A percentile compares a stretch with the other conserved stretches of the same genome.
These are phyloP conservation scores for Ascochyta clinopodiicola DNA, from an alignment of 2,329 filamentous ascomycete genomes.

Conservation along the genomic window DNA sequence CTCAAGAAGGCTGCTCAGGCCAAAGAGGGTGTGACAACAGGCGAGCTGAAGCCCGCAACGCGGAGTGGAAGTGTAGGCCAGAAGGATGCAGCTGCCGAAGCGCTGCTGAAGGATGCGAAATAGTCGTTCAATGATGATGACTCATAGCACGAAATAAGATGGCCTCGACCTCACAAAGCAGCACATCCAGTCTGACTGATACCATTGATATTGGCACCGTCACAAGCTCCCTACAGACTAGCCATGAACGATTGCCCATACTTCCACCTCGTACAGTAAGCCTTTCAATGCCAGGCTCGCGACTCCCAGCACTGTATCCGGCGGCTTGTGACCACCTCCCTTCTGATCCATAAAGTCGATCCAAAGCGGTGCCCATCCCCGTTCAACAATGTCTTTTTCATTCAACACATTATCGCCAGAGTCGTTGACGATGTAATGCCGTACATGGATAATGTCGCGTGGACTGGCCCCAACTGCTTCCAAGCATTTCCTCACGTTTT, in stretches of 20 bases:
- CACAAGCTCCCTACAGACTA: not conserved
- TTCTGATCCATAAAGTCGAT: constrained; percentile 46
- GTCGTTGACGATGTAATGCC: constrained; percentile 47
- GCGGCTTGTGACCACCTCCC: constrained; percentile 42
- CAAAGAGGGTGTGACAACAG: constrained; percentile 34
- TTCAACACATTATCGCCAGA: constrained; percentile 35
- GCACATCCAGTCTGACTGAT: not conserved
- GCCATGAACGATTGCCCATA: constrained; percentile 37
- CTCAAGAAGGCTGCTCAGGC: constrained; percentile 58
- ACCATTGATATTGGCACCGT: not conserved
- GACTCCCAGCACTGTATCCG: constrained; percentile 48
- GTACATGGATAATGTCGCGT: constrained; percentile 43
- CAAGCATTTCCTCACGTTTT: constrained; percentile 34
- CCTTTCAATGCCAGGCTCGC: constrained; percentile 40
- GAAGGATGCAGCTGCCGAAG: constrained; percentile 55
- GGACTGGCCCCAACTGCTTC: constrained; percentile 42
- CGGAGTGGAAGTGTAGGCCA: constrained; percentile 52
- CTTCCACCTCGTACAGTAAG: constrained; percentile 45
- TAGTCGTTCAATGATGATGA: constrained; percentile 14
- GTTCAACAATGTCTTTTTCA: constrained; percentile 31
- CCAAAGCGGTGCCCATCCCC: constrained; percentile 45
- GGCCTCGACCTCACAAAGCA: not conserved
- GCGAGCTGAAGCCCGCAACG: constrained; percentile 48
- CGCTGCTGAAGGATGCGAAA: constrained; percentile 50
- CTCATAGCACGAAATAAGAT: not conserved